Conservation (phyloP, 805 yeast species). For the Cyberlindnera petersonii region DNA sequence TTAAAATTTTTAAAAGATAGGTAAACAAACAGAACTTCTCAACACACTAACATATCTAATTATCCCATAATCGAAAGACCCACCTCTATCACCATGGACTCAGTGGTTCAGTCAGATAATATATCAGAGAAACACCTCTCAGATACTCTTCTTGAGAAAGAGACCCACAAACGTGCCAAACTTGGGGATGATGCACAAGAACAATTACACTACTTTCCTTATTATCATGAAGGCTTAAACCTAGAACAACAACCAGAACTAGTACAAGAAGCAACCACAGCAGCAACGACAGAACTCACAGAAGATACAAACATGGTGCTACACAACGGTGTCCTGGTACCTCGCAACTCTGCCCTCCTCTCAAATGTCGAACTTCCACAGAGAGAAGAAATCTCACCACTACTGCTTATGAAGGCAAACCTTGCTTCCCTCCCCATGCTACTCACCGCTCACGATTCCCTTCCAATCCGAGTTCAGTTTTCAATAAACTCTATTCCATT, state of each 20-base stretch:
- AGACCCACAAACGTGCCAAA: too few species aligned
- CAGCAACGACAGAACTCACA: background rate
- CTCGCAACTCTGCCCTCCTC: conserved; percentile 23
- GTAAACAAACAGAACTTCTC: background rate
- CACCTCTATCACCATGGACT: too few species aligned
- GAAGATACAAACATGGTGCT: conserved; percentile 2
- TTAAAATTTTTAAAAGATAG: conserved; percentile 2
- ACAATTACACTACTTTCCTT: too few species aligned
- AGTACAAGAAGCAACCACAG: background rate
- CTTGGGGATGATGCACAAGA: too few species aligned
- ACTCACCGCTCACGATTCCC: conserved; percentile 49
- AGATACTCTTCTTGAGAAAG: too few species aligned
- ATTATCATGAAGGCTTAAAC: too few species aligned
- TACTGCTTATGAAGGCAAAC: conserved; percentile 39
- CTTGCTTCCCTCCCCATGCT: conserved; percentile 59
- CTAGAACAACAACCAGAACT: too few species aligned
- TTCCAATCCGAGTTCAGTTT: conserved; percentile 53
- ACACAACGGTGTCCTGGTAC: conserved; percentile 21
- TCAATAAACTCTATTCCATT: conserved; percentile 68
- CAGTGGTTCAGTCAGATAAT: too few species aligned
- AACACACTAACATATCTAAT: background rate
- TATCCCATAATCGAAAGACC: too few species aligned
- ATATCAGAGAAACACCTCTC: too few species aligned
- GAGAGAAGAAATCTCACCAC: conserved; percentile 14
- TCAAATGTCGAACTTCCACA: conserved; percentile 9